A percentile compares a stretch with the other conserved stretches of the same genome.
phyloP scores from a whole-genome alignment of 306 rosid species.

The Parietaria judaica region DNA sequence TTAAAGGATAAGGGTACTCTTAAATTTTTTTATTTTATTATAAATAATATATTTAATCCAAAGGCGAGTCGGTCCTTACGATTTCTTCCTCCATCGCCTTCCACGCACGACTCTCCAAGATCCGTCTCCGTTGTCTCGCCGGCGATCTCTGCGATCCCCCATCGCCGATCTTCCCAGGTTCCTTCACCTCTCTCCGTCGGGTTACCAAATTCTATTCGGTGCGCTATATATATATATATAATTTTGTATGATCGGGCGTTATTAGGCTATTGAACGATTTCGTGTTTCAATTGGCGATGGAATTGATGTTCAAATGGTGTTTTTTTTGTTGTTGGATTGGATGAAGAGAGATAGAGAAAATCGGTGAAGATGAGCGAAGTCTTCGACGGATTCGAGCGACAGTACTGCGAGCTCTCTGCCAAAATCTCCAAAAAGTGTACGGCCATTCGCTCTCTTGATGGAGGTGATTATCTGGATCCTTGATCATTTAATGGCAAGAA shows the following conservation, averaged over 20 bases:
- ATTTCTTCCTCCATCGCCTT: neutral
- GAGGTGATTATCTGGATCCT: conserved; percentile 34
- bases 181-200: neutral
- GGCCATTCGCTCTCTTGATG: conserved; percentile 52
- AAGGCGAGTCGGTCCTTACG: neutral
- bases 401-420: conserved; percentile 76
- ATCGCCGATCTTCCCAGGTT: conserved; percentile 26
- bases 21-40: no score
- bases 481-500: neutral
- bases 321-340: neutral
- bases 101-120: neutral
- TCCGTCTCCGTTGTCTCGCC: no score
- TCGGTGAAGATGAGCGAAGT: conserved; percentile 58
- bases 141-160: conserved; percentile 13
- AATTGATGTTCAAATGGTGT: conserved; percentile 16
- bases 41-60: neutral
- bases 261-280: no score
- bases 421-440: conserved; percentile 68
- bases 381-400: conserved; percentile 84
- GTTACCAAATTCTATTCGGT: no score
- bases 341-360: conserved; percentile 6
- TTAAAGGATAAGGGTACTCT: no score
- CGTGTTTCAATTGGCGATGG: neutral
- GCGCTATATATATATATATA: no score
- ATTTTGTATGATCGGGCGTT: no score